A percentile compares a stretch with the other conserved stretches of the same genome.
Conservation (phyloP, 2,329 filamentous ascomycete species). For the Apiospora saccharicola region DNA sequence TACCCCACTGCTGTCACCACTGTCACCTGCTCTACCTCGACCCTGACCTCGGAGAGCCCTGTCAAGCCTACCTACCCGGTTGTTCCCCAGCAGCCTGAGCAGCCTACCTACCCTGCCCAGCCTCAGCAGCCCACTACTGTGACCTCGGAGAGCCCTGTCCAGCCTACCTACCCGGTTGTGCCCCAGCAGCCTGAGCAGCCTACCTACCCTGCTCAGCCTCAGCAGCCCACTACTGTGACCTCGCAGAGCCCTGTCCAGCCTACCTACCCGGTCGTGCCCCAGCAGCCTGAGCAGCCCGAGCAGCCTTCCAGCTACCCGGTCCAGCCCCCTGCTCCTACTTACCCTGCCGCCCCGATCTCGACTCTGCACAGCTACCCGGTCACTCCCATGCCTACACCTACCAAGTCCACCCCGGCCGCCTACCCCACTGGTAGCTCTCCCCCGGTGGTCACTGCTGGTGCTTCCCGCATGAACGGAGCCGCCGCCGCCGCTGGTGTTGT, state of each 20-base stretch:
- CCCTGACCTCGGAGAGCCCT: neutral
- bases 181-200: conserved; percentile 7
- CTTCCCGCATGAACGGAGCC: conserved; percentile 4
- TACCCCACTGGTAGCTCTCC: neutral
- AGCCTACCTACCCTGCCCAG: conserved; percentile 1
- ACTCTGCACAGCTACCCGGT: conserved; percentile 11
- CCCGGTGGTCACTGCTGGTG: conserved; percentile 15
- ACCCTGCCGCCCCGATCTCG: neutral
- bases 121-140: neutral
- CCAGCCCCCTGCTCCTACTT: neutral
- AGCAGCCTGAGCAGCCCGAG: neutral
- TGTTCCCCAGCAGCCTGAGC: neutral
- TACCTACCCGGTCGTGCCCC: neutral
- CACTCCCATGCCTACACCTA: conserved; percentile 9
- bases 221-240: neutral
- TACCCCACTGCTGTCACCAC: neutral
- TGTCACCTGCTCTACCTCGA: neutral
- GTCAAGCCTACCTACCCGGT: neutral
- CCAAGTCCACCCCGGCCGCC: neutral
- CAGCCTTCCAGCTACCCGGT: neutral
- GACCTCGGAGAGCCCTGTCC: no score
- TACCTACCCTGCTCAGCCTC: neutral
- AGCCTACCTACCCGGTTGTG: neutral
- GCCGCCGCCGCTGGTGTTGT: neutral
- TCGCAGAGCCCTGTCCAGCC: neutral